phyloP scores from a whole-genome alignment of 306 rosid genomes.

The Vigna trinervia region DNA sequence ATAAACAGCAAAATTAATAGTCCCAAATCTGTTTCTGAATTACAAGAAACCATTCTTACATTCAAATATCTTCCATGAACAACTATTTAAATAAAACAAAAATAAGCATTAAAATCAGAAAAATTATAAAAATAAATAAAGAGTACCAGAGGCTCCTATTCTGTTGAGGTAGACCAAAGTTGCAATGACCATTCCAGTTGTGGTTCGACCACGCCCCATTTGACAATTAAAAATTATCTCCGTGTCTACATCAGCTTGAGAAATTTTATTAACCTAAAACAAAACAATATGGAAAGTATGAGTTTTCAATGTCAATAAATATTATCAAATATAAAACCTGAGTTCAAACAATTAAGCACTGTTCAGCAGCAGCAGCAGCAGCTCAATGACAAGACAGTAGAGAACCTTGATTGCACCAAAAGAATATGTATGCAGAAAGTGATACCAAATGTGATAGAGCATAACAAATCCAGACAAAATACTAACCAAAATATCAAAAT shows the following conservation, averaged over 20 bases:
- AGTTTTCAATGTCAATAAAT: background rate
- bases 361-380: slow-evolving; percentile 9
- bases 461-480: slow-evolving; percentile 12
- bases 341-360: background rate
- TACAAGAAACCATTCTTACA: background rate
- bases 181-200: slow-evolving; percentile 94
- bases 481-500: slow-evolving; percentile 90
- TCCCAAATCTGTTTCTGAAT: background rate
- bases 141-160: slow-evolving; percentile 78
- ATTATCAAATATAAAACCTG: slow-evolving; percentile 14
- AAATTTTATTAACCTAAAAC: slow-evolving; percentile 75
- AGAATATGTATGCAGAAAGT: slow-evolving; percentile 16
- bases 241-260: slow-evolving; percentile 69
- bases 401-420: slow-evolving; percentile 32
- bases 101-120: slow-evolving; percentile 31
- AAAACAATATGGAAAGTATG: slow-evolving; percentile 36
- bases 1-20: slow-evolving; percentile 12
- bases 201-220: slow-evolving; percentile 94
- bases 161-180: slow-evolving; percentile 83
- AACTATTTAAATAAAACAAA: background rate
- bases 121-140: slow-evolving; percentile 26
- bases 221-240: slow-evolving; percentile 85
- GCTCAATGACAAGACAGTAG: slow-evolving; percentile 21
- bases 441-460: background rate
- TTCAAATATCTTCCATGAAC: slow-evolving; percentile 19